Conservation (phyloP, 179 eudicot genomes). For the Gypsophila paniculata region DNA sequence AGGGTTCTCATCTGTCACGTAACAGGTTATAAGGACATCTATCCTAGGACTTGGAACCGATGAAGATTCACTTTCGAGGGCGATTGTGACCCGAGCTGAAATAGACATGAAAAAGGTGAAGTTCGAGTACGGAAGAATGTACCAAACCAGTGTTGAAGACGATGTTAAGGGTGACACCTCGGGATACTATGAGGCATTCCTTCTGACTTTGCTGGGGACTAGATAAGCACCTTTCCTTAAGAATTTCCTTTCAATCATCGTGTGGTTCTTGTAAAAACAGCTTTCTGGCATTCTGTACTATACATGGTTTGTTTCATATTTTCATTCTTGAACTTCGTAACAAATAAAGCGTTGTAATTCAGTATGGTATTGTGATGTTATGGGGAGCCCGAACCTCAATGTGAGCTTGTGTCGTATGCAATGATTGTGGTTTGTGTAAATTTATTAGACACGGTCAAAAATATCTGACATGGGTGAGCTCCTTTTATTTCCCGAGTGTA, state of each 20-base stretch:
- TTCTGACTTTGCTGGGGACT: slow-evolving; percentile 62
- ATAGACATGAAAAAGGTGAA: slow-evolving; percentile 64
- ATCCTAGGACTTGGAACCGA: slow-evolving; percentile 68
- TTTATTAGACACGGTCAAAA: too few species aligned
- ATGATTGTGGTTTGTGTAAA: not conserved
- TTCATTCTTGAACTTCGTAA: not conserved
- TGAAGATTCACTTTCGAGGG: slow-evolving; percentile 75
- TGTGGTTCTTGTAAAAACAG: not conserved
- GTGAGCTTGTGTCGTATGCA: not conserved
- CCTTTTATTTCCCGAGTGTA: too few species aligned
- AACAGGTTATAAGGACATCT: slow-evolving; percentile 56
- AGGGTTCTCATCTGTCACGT: not conserved
- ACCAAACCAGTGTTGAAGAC: slow-evolving; percentile 49
- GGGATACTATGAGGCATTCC: slow-evolving; percentile 59
- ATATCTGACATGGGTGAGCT: not conserved
- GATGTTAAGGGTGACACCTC: slow-evolving; percentile 71
- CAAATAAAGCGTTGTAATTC: not conserved
- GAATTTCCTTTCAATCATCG: not conserved
- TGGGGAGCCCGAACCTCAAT: not conserved
- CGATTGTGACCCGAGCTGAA: slow-evolving; percentile 70
- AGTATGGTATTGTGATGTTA: not conserved
- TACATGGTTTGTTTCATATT: not conserved
- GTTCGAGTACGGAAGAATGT: slow-evolving; percentile 35
- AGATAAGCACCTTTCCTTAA: not conserved
- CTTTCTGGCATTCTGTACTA: slow-evolving; percentile 2